Evolutionary conservation across 192 early-diverging fungal species (phyloP).

Genomic region (Jimgerdemannia lactiflua): DNA sequence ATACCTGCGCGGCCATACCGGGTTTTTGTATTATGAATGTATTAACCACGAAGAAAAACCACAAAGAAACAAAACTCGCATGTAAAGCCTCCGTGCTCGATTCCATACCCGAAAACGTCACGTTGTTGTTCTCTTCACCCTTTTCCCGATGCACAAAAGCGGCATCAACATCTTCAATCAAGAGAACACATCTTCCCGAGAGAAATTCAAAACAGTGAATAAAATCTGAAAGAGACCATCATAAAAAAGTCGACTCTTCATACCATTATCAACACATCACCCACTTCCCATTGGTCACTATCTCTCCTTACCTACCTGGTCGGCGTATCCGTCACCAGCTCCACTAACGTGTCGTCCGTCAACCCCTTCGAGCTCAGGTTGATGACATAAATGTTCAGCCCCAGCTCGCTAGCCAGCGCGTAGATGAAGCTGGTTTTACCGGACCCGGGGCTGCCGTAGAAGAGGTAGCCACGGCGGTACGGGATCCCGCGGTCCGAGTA

Average conservation of each 20-base stretch:
- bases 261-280: neutral
- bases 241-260: neutral
- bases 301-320: conserved; percentile 15
- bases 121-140: conserved; percentile 32
- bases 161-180: conserved; percentile 76
- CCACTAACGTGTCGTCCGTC: conserved; percentile 58
- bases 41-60: neutral
- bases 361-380: conserved; percentile 60
- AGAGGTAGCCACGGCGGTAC: conserved; percentile 61
- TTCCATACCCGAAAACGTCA: conserved; percentile 28
- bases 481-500: conserved; percentile 58
- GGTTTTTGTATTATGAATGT: no score
- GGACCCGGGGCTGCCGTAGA: conserved; percentile 71
- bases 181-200: conserved; percentile 47
- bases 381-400: conserved; percentile 73
- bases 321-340: conserved; percentile 45
- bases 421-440: conserved; percentile 66
- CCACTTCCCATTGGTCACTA: no score
- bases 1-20: conserved; percentile 47
- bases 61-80: no score
- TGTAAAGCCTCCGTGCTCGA: no score
- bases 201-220: neutral
- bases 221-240: neutral
- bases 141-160: conserved; percentile 59
- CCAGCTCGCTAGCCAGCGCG: conserved; percentile 70